Base-by-base conservation (phyloP, 2,329 filamentous ascomycete species). In the Xylaria sp. region DNA sequence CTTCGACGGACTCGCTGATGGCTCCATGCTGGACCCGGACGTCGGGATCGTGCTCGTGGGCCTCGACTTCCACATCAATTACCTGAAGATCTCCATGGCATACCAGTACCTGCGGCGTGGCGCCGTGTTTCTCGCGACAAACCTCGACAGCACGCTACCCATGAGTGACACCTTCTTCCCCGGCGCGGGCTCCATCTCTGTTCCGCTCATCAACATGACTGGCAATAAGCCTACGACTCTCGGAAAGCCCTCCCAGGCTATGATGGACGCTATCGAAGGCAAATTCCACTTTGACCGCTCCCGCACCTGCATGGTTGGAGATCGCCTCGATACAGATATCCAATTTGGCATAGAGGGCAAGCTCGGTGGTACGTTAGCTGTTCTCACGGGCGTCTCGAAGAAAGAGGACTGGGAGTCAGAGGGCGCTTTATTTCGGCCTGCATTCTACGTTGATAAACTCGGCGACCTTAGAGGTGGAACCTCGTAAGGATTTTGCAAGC, bases 251-350 rank as follows among this genome's bases (percentile, higher is more conserved):
- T 97, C 92, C 74, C 93, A 97, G 80, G 94, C 94, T 3, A 99
- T 99, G 95, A 97, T 99, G 94, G 94, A 98, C 76, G 93, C 95
- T 3, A 90, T 99, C 59, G 94, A 98, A 81, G 94, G 94, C 60
- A 97, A 96, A 77, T 97, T 98, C 76, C 84, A 90, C 68, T 90
- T 99, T 55, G 89, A 98, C 75, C 86, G 93, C 37, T 86, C 83
- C 62, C 87, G 87, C 69, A 91, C 95, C 1, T 98, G 95, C 78
- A 99, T 99, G 95, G 86, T 99, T 43, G 95, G 95, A 6, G 95
- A 99, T 76, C 85, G 95, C 29, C 81, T 97, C 66, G 91, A 98
- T 75, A 99, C 95, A 0, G 95, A 99, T 77, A 98, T 99, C 74
- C 88, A 91, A 75, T 99, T 99, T 75, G 95, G 95, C 3, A 85